Evolutionary conservation across 768 basidiomycete species (phyloP).

Genomic region (Butyriboletus loyo): DNA sequence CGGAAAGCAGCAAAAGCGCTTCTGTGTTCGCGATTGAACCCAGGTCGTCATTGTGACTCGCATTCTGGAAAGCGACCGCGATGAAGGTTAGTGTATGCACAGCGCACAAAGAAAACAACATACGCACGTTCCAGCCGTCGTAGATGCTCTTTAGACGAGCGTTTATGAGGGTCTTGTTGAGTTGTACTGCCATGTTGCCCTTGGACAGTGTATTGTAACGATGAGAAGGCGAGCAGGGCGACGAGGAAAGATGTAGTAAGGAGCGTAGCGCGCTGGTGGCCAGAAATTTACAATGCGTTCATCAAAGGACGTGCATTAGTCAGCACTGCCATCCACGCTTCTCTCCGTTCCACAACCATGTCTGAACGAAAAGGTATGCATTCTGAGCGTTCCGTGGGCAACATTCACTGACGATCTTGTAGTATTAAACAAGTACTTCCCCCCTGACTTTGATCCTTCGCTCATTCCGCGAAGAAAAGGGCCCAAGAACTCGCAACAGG

Average conservation of each 20-base stretch:
- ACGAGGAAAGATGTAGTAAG: conserved; percentile 16
- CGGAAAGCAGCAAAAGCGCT: conserved; percentile 68
- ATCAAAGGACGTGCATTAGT: conserved; percentile 24
- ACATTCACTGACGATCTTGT: conserved; percentile 4
- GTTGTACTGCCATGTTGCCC: conserved; percentile 59
- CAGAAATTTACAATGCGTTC: conserved; percentile 34
- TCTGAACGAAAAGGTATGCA: conserved; percentile 76
- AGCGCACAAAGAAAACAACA: conserved; percentile 5
- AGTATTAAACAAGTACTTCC: conserved; percentile 96
- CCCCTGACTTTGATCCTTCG: conserved; percentile 97
- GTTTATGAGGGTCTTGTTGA: conserved; percentile 60
- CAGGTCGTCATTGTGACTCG: conserved; percentile 68
- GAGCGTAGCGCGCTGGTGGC: conserved; percentile 21
- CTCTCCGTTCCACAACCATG: conserved; percentile 42
- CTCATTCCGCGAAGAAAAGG: conserved; percentile 90
- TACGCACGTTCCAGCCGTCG: conserved; percentile 60
- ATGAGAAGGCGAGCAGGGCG: conserved; percentile 10
- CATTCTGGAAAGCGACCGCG: conserved; percentile 42
- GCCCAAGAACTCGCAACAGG: conserved; percentile 93
- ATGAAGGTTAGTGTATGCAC: conserved; percentile 11
- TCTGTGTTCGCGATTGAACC: conserved; percentile 65
- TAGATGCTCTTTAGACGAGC: conserved; percentile 57
- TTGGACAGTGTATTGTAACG: neutral
- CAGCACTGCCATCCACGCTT: conserved; percentile 19
- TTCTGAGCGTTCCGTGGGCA: neutral